A percentile compares a stretch with the other conserved stretches of the same genome.
Conservation (phyloP, 257 asterid genomes). For the Jacaranda copaia region DNA sequence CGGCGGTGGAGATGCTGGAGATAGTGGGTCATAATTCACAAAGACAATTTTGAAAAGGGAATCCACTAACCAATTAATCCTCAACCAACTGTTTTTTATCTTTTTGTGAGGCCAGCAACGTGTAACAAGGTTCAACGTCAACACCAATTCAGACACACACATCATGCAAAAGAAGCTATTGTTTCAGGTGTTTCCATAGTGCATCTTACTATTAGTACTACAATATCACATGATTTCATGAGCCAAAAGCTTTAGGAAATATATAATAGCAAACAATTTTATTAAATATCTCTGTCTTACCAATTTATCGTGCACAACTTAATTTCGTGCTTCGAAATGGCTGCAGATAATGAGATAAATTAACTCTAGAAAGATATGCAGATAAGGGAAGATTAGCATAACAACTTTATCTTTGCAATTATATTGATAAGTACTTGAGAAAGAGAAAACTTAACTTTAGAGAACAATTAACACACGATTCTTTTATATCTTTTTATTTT, state of each 20-base stretch:
- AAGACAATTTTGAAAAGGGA: conserved; percentile 40
- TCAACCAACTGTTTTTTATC: conserved; percentile 34
- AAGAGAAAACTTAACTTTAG: no score
- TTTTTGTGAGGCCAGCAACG: conserved; percentile 30
- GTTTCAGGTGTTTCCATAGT: conserved; percentile 35
- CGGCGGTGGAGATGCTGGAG: conserved; percentile 45
- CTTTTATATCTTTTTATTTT: no score
- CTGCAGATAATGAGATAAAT: not conserved
- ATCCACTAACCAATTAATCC: conserved; percentile 31
- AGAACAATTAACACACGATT: no score
- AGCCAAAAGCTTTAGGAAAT: not conserved
- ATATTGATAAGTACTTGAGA: no score
- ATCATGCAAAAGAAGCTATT: not conserved
- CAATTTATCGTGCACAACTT: not conserved
- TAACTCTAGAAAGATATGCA: no score
- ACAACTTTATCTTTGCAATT: no score
- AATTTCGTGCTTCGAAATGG: not conserved
- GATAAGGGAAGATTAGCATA: no score
- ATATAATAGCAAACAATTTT: not conserved
- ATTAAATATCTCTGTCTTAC: not conserved
- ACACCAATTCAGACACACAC: not conserved
- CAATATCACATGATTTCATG: not conserved
- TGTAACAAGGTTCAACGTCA: conserved; percentile 16
- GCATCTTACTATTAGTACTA: not conserved
- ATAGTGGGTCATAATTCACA: conserved; percentile 55